These are phyloP conservation scores for Maudiozyma pseudohumilis DNA, from an alignment of 805 yeast genomes.

Conservation along the genomic window DNA sequence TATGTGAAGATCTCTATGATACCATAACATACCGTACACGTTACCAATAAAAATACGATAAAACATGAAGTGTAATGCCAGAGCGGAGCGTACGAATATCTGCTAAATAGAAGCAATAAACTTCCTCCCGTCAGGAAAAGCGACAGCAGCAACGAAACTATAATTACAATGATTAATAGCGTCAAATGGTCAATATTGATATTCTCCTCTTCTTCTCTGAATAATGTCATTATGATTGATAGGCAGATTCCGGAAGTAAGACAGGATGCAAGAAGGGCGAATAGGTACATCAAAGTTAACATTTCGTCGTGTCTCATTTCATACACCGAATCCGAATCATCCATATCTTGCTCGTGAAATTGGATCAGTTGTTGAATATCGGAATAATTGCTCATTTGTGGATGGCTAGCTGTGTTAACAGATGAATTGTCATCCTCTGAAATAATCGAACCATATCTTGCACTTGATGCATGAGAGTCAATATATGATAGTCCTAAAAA, in stretches of 20 bases:
- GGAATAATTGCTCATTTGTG: background rate
- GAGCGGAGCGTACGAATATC: slow-evolving; percentile 23
- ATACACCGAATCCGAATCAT: slow-evolving; percentile 19
- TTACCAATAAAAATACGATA: slow-evolving; percentile 17
- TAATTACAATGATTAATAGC: slow-evolving; percentile 12
- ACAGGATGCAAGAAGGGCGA: slow-evolving; percentile 18
- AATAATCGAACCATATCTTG: slow-evolving; percentile 5
- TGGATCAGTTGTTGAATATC: slow-evolving; percentile 15
- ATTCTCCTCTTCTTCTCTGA: slow-evolving; percentile 14
- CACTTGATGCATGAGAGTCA: background rate
- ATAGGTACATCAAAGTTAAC: slow-evolving; percentile 21
- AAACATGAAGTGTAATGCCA: slow-evolving; percentile 27
- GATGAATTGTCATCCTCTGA: slow-evolving; percentile 1
- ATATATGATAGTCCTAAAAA: slow-evolving; percentile 1
- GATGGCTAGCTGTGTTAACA: background rate
- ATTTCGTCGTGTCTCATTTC: slow-evolving; percentile 27
- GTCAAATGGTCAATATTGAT: slow-evolving; percentile 15
- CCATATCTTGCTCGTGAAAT: slow-evolving; percentile 13
- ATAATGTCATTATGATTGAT: slow-evolving; percentile 20
- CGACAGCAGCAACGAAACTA: slow-evolving; percentile 18
- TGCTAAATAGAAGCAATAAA: slow-evolving; percentile 22
- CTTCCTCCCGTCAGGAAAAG: slow-evolving; percentile 17
- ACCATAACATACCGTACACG: slow-evolving; percentile 26
- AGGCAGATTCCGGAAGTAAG: slow-evolving; percentile 22
- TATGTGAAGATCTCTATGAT: slow-evolving; percentile 17